Evolutionary conservation across 192 early-diverging fungal genomes (phyloP).

Genomic region (Coemansia nantahalensis): DNA sequence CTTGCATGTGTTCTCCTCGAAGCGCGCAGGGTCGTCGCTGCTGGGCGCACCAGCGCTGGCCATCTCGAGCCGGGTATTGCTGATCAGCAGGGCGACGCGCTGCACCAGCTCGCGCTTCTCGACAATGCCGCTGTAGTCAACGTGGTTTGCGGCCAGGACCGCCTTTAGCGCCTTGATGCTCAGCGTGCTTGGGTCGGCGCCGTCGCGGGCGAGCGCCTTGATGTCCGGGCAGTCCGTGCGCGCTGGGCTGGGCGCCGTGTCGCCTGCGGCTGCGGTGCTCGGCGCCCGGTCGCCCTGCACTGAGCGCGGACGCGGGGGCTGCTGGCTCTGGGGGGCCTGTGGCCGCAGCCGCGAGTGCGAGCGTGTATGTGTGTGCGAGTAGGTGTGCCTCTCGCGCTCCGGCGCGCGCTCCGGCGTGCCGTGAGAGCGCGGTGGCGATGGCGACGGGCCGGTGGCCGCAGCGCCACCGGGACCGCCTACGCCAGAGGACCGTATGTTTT

Average conservation of each 20-base stretch:
- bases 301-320: conserved; percentile 18
- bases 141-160: conserved; percentile 61
- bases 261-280: background rate
- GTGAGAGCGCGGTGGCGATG: background rate
- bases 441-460: no score
- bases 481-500: no score
- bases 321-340: conserved; percentile 10
- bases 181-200: conserved; percentile 56
- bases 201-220: conserved; percentile 37
- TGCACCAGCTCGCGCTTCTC: conserved; percentile 76
- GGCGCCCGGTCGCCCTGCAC: conserved; percentile 5
- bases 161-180: conserved; percentile 68
- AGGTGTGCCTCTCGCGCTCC: conserved; percentile 18
- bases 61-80: conserved; percentile 57
- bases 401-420: no score
- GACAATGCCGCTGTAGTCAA: conserved; percentile 65
- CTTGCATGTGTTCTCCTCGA: conserved; percentile 73
- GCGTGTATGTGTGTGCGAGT: conserved; percentile 15
- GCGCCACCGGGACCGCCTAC: no score
- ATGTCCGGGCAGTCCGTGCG: conserved; percentile 12
- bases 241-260: background rate
- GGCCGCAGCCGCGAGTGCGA: conserved; percentile 6
- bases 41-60: conserved; percentile 15
- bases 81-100: conserved; percentile 62
- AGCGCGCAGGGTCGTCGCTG: conserved; percentile 1